Conservation (phyloP, 148 eudicot species). For the Dysphania ambrosioides region DNA sequence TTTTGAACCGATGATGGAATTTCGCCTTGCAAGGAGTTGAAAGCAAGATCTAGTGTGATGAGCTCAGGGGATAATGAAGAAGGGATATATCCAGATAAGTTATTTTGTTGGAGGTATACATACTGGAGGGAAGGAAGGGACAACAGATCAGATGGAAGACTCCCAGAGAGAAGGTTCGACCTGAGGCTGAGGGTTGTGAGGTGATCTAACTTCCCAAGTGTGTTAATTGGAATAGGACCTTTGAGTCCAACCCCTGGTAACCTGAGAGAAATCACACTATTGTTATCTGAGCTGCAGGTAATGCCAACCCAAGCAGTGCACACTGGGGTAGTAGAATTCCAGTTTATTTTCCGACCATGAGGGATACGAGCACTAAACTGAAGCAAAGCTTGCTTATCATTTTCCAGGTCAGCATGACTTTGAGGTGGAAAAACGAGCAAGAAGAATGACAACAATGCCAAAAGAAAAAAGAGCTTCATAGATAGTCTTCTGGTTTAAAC, state of each 20-base stretch:
- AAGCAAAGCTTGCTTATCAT: slow-evolving; percentile 72
- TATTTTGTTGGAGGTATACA: slow-evolving; percentile 64
- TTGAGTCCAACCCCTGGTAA: slow-evolving; percentile 74
- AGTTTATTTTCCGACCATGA: slow-evolving; percentile 70
- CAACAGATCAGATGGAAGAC: slow-evolving; percentile 63
- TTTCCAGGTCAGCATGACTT: slow-evolving; percentile 51
- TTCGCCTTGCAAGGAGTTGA: slow-evolving; percentile 61
- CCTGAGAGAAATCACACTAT: slow-evolving; percentile 53
- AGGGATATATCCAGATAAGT: slow-evolving; percentile 72
- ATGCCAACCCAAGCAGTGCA: slow-evolving; percentile 83
- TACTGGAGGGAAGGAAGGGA: slow-evolving; percentile 65
- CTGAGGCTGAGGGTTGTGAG: slow-evolving; percentile 70
- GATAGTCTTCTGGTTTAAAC: slow-evolving; percentile 21
- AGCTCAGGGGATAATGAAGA: slow-evolving; percentile 52
- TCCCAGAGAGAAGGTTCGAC: slow-evolving; percentile 57
- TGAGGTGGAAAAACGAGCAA: slow-evolving; percentile 21
- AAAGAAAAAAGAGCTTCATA: slow-evolving; percentile 43
- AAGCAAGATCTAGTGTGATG: slow-evolving; percentile 62
- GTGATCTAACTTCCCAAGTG: slow-evolving; percentile 55
- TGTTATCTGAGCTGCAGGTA: slow-evolving; percentile 49
- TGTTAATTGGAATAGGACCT: slow-evolving; percentile 67
- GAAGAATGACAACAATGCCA: slow-evolving; percentile 30
- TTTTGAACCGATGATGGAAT: slow-evolving; percentile 65
- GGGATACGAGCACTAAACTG: slow-evolving; percentile 61
- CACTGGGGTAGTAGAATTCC: slow-evolving; percentile 46